Conservation (phyloP, 139 green algal species). For the Asterochloris sp. region DNA sequence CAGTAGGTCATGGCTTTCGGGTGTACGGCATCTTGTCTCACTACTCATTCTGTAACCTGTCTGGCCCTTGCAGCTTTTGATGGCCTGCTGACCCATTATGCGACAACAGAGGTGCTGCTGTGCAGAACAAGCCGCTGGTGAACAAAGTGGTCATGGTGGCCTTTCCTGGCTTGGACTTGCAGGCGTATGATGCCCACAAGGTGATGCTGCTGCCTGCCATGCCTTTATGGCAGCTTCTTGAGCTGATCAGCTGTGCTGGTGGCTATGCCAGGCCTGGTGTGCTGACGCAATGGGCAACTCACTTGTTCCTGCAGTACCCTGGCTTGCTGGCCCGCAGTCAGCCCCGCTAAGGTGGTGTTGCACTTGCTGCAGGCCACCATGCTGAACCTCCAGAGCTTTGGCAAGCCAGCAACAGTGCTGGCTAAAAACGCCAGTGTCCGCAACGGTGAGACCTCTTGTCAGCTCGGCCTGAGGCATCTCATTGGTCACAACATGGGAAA, state of each 20-base stretch:
- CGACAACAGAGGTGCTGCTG: neutral
- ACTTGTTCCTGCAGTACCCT: neutral
- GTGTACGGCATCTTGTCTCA: neutral
- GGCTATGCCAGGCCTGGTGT: neutral
- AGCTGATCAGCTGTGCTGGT: constrained; percentile 4
- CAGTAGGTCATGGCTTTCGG: neutral
- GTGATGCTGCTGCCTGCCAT: constrained; percentile 9
- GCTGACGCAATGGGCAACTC: neutral
- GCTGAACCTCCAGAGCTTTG: neutral
- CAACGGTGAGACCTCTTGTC: no score
- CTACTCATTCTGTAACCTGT: neutral
- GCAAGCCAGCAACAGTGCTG: neutral
- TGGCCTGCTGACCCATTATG: neutral
- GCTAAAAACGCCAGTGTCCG: neutral
- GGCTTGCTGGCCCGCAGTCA: neutral
- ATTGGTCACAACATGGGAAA: neutral
- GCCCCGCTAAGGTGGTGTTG: neutral
- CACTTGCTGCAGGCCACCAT: neutral
- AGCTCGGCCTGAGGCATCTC: no score
- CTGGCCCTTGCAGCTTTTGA: neutral
- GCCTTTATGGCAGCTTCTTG: constrained; percentile 2
- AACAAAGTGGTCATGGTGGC: constrained; percentile 52
- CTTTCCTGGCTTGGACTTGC: constrained; percentile 43
- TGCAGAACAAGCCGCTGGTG: constrained; percentile 66
- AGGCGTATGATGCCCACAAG: constrained; percentile 38